Base-by-base conservation (phyloP, 805 yeast species). In the Myxozyma vanderwaltii region DNA sequence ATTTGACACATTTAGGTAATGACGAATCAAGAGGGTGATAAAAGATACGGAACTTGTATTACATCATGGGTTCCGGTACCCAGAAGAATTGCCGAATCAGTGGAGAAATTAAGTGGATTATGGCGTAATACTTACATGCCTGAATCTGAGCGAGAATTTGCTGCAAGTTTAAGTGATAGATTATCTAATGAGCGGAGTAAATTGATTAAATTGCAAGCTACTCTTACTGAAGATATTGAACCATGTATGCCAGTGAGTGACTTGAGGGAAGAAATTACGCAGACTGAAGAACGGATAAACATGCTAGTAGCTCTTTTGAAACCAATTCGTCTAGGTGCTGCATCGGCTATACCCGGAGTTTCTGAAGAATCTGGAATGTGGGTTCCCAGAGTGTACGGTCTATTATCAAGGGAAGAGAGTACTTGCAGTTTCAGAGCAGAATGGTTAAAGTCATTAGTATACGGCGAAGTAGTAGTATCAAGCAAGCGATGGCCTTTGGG, bases 361-460 rank as follows among this genome's bases (percentile, higher is more conserved):
- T 58, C 65, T 7, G 55, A 58, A 19, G 55, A 24, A 12, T 50
- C 52, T 5, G 54, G 54, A 29, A 52, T 63, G 54, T 63, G 67
- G 67, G 44, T 62, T n/a, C 67, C 67, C 1, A 23, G 62, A 29
- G 63, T 56, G 27, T 63, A 63, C 46, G 67, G 67, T 5, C 15
- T 63, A 19, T 45, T 63, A 2, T 51, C 63, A 1, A 27, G 63
- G 21, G 56, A 58, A 8, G 50, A 39, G 7, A 12, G 43, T 17
- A 47, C 56, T 12, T 40, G 56, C 23, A 33, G 59, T 5, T 63
- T 63, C 29, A 17, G 66, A 36, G 33, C 54, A 1, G 67, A 63
- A 40, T 63, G 67, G 67, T 55, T 63, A 7, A 58, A 62, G 41
- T 47, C 65, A 4, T 12, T 63, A 6, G 31, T 58, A 10, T 41